These are phyloP conservation scores for Clarireedia homoeocarpa DNA, from an alignment of 2,329 filamentous ascomycete species.

Conservation along the genomic window DNA sequence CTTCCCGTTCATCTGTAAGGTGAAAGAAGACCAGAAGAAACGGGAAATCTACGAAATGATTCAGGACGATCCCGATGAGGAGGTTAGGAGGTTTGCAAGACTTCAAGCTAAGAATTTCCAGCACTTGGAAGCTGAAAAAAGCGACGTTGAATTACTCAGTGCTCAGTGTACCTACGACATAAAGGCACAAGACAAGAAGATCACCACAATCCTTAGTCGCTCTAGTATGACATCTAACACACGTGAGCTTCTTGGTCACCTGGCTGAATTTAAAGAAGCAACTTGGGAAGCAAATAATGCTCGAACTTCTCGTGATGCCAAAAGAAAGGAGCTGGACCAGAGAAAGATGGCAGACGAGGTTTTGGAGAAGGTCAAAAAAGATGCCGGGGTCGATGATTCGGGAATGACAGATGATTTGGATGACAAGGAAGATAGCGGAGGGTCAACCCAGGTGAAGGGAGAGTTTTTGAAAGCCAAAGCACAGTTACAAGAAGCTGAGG, in stretches of 20 bases:
- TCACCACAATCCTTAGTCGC: neutral
- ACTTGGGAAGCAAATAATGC: neutral
- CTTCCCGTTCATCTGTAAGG: conserved; percentile 23
- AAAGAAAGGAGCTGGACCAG: conserved; percentile 2
- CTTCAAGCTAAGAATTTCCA: conserved; percentile 12
- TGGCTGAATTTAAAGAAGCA: conserved; percentile 5
- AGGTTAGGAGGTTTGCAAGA: conserved; percentile 7
- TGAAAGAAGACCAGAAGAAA: conserved; percentile 9
- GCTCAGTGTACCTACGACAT: conserved; percentile 11
- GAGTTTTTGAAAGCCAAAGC: neutral
- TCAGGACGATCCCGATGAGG: conserved; percentile 10
- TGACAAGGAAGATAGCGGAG: neutral
- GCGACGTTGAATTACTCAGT: conserved; percentile 6
- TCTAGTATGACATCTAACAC: neutral
- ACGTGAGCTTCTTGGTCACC: conserved; percentile 4
- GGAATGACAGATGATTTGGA: neutral
- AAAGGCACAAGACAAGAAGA: conserved; percentile 7
- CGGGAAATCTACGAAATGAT: conserved; percentile 10
- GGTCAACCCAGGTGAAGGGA: neutral
- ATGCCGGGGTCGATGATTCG: neutral
- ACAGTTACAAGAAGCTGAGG: neutral
- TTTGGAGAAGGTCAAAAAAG: conserved; percentile 1
- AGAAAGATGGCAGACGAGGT: neutral
- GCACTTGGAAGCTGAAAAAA: conserved; percentile 6
- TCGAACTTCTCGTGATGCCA: neutral